Percentiles rank a stretch among this genome's conserved stretches.
These are phyloP conservation scores for Ceratocystis smalleyi DNA, from an alignment of 2,329 filamentous ascomycete species.

Conservation along the genomic window DNA sequence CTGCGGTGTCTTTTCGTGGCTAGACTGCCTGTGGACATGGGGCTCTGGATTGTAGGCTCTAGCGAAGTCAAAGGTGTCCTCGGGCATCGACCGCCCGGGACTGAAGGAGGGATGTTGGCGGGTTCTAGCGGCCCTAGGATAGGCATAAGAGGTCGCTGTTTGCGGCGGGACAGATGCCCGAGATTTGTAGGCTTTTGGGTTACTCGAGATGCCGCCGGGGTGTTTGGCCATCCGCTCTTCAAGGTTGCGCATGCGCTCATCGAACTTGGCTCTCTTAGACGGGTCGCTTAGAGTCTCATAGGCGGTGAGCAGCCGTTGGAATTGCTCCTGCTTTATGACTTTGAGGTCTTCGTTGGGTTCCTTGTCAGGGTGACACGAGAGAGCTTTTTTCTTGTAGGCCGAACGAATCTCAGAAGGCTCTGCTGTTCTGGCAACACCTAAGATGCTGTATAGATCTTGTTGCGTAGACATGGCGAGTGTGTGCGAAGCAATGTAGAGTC, in stretches of 20 bases:
- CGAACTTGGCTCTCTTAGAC: conserved; percentile 55
- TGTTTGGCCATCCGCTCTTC: conserved; percentile 29
- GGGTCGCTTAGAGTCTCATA: conserved; percentile 84
- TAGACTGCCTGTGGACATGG: not conserved
- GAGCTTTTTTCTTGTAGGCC: conserved; percentile 69
- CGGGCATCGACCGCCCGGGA: not conserved
- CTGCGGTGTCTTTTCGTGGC: conserved; percentile 9
- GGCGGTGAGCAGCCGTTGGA: conserved; percentile 81
- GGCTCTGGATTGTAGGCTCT: not conserved
- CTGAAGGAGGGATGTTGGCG: conserved; percentile 1
- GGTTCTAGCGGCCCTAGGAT: not conserved
- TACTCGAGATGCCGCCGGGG: conserved; percentile 25
- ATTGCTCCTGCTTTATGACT: conserved; percentile 66
- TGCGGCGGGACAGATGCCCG: conserved; percentile 16
- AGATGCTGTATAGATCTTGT: conserved; percentile 62
- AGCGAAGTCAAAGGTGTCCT: not conserved
- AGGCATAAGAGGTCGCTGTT: not conserved
- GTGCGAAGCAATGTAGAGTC: not conserved
- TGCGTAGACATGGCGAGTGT: conserved; percentile 33
- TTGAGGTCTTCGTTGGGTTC: conserved; percentile 64
- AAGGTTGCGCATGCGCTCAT: conserved; percentile 45
- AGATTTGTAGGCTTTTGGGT: conserved; percentile 17
- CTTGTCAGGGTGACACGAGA: conserved; percentile 87
- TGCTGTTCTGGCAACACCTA: conserved; percentile 60
- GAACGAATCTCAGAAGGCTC: conserved; percentile 56